Conservation (phyloP, 192 early-diverging fungal species). For the Chytriomyces sp. region DNA sequence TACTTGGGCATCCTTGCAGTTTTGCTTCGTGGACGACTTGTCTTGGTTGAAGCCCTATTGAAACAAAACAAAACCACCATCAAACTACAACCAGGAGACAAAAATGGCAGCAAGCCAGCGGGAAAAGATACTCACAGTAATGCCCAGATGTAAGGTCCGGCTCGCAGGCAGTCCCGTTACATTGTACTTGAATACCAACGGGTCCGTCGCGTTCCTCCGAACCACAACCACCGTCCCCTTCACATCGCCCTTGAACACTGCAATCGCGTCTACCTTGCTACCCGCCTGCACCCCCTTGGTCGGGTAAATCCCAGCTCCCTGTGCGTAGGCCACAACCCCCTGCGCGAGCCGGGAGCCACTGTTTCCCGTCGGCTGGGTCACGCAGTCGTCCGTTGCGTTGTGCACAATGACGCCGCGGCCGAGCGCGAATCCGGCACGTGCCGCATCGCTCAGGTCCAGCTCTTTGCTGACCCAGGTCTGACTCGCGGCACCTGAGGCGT, state of each 20-base stretch:
- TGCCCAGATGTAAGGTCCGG: background rate
- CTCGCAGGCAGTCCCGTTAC: background rate
- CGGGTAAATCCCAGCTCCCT: too few species aligned
- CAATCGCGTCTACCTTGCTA: background rate
- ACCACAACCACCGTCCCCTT: background rate
- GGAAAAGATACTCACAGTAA: too few species aligned
- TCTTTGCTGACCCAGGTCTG: background rate
- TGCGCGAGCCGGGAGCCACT: conserved; percentile 26
- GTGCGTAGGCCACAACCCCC: conserved; percentile 23
- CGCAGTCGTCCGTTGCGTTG: conserved; percentile 29
- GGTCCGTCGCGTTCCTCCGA: background rate
- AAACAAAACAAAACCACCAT: too few species aligned
- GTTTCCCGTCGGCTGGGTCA: conserved; percentile 34
- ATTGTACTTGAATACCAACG: background rate
- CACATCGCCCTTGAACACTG: background rate
- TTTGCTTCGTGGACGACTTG: too few species aligned
- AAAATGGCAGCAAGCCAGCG: too few species aligned
- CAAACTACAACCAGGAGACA: too few species aligned
- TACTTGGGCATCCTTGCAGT: background rate
- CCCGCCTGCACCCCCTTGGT: background rate
- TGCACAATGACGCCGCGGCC: conserved; percentile 30
- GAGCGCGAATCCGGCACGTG: conserved; percentile 1
- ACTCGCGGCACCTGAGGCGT: background rate
- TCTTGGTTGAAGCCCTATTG: too few species aligned
- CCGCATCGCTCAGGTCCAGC: background rate